Percentiles rank a stretch among this genome's conserved stretches.
Evolutionary conservation across 139 green algal species (phyloP).

Genomic region (Coelastrella sp.): DNA sequence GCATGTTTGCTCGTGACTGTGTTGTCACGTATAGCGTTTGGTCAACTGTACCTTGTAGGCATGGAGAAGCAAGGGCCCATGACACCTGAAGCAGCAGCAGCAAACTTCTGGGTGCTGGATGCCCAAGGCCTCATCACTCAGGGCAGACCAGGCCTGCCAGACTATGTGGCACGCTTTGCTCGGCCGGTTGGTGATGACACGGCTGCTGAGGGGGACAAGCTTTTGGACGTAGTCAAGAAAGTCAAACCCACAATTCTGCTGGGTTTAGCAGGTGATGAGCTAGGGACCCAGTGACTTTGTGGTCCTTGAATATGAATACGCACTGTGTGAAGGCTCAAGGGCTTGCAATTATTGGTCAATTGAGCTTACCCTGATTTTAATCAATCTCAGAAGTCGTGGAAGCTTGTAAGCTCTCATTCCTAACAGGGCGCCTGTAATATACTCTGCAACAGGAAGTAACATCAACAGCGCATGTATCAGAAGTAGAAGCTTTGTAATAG

Average conservation of each 20-base stretch:
- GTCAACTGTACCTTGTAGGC: neutral
- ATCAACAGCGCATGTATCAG: too few relatives aligned
- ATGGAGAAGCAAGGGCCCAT: constrained; percentile 80
- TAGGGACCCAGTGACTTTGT: neutral
- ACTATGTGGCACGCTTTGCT: constrained; percentile 80
- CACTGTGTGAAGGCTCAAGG: neutral
- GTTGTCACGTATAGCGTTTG: neutral
- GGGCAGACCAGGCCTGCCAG: constrained; percentile 52
- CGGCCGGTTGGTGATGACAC: constrained; percentile 48
- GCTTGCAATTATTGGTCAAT: neutral
- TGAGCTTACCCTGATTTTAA: too few relatives aligned
- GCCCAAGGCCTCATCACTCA: constrained; percentile 67
- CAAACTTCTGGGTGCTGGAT: constrained; percentile 78
- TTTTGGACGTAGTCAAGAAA: constrained; percentile 72
- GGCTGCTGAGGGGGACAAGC: constrained; percentile 61
- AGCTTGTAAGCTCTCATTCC: too few relatives aligned
- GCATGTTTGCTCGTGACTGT: neutral
- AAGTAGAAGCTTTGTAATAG: too few relatives aligned
- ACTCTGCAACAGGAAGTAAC: too few relatives aligned
- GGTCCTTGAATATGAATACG: too few relatives aligned
- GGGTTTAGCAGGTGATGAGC: constrained; percentile 73
- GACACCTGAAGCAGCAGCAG: constrained; percentile 54
- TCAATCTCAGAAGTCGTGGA: too few relatives aligned
- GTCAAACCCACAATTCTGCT: constrained; percentile 89
- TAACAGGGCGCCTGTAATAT: too few relatives aligned